Conservation (phyloP, 768 basidiomycete species). For the Tulasnella sp. region DNA sequence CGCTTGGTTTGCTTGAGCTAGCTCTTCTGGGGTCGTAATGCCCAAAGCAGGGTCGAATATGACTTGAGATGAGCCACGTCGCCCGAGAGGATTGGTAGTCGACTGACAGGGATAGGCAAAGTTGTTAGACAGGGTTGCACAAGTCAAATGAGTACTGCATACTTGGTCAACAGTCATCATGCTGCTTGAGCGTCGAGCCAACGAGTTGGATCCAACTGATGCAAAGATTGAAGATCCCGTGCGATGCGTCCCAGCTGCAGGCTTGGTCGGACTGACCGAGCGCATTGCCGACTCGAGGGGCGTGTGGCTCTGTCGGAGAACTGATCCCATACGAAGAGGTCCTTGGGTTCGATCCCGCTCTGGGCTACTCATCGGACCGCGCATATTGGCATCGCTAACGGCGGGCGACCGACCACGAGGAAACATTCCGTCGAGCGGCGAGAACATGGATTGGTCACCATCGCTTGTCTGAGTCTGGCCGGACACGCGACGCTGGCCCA, state of each 20-base stretch:
- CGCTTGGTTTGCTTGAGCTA: neutral
- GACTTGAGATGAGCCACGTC: neutral
- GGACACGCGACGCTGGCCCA: neutral
- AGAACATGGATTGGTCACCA: neutral
- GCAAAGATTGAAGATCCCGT: neutral
- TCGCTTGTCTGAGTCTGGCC: neutral
- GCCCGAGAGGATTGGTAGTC: neutral
- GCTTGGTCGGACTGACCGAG: neutral
- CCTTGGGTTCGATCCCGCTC: constrained; percentile 11
- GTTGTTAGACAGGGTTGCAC: neutral
- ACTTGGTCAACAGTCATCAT: constrained; percentile 6
- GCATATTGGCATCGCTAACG: neutral
- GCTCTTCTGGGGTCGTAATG: constrained; percentile 4
- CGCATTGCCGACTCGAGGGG: neutral
- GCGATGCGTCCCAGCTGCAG: neutral
- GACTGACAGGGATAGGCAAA: neutral
- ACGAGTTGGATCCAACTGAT: neutral
- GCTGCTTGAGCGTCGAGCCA: constrained; percentile 4
- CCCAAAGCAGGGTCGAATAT: constrained; percentile 7
- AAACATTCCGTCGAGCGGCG: neutral
- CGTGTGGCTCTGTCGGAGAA: neutral
- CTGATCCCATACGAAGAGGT: constrained; percentile 4
- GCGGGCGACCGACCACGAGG: neutral
- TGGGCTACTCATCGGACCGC: neutral
- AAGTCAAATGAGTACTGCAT: neutral